A percentile compares a stretch with the other conserved stretches of the same genome.
Conservation (phyloP, 2,329 filamentous ascomycete species). For the Incumbomyces delicatus region DNA sequence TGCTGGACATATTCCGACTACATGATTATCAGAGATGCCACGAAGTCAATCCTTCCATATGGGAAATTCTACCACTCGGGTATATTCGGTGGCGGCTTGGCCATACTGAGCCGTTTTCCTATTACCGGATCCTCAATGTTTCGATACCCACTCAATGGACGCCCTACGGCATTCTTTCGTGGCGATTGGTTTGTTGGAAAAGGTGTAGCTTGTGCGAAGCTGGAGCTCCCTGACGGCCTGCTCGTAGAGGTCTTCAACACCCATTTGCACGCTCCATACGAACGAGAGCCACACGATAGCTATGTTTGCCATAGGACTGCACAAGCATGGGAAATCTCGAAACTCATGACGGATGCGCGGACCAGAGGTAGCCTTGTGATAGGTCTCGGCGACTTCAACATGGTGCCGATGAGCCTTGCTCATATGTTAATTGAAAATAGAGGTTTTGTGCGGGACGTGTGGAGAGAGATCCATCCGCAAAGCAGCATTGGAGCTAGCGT, state of each 20-base stretch:
- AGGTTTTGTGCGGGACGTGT: constrained; percentile 69
- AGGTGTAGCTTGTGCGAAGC: constrained; percentile 73
- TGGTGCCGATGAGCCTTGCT: constrained; percentile 76
- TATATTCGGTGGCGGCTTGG: constrained; percentile 80
- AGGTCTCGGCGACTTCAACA: constrained; percentile 90
- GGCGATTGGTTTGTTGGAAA: constrained; percentile 95
- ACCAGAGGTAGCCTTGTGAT: constrained; percentile 75
- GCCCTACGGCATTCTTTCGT: constrained; percentile 85
- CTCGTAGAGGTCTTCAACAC: constrained; percentile 87
- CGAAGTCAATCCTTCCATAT: constrained; percentile 66
- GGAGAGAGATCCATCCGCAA: constrained; percentile 74
- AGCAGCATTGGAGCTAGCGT: constrained; percentile 68
- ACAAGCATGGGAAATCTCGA: constrained; percentile 91
- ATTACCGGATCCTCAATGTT: constrained; percentile 83
- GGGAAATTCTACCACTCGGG: constrained; percentile 90
- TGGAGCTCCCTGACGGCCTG: constrained; percentile 31
- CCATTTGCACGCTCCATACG: constrained; percentile 83
- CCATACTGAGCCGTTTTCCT: constrained; percentile 83
- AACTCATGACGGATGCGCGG: constrained; percentile 71
- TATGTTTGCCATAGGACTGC: constrained; percentile 85
- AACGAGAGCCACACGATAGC: constrained; percentile 65
- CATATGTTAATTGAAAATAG: constrained; percentile 74
- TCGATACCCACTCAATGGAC: constrained; percentile 80
- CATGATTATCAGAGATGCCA: constrained; percentile 62
- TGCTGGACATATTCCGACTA: constrained; percentile 87